Percentiles rank a stretch among this genome's conserved stretches.
phyloP scores from a whole-genome alignment of 108 stramenopile genomes.

The Nitzschia sp. region DNA sequence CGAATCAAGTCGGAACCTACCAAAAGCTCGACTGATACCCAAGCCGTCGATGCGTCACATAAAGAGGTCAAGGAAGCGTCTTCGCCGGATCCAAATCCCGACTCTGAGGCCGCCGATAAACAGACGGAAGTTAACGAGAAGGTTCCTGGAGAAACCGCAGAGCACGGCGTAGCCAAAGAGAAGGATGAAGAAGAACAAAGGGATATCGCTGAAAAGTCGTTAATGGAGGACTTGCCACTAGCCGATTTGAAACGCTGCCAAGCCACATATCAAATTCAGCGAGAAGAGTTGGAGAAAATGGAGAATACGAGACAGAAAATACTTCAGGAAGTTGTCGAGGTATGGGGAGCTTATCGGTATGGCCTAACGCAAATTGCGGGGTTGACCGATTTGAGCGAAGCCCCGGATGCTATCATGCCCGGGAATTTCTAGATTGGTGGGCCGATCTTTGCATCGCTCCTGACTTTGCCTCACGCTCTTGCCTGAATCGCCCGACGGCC shows the following conservation, averaged over 20 bases:
- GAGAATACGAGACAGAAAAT: slow-evolving; percentile 18
- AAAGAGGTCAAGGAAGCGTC: not conserved
- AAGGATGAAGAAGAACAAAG: not conserved
- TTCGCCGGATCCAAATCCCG: not conserved
- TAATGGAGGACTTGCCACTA: not conserved
- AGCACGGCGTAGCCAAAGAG: too few species aligned
- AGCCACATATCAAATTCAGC: not conserved
- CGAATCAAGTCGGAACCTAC: not conserved
- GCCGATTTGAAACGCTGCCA: slow-evolving; percentile 13
- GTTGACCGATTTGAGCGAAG: slow-evolving; percentile 34
- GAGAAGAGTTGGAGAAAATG: slow-evolving; percentile 19
- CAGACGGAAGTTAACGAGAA: too few species aligned
- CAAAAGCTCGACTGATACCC: not conserved
- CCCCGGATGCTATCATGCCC: slow-evolving; percentile 51
- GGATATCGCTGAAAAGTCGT: not conserved
- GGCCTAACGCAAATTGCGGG: slow-evolving; percentile 29
- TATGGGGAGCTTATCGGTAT: slow-evolving; percentile 46
- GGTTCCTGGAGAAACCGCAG: too few species aligned
- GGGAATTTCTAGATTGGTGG: slow-evolving; percentile 35
- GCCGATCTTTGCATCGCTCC: too few species aligned
- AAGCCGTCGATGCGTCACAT: not conserved
- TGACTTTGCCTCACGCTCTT: too few species aligned
- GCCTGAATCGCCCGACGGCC: too few species aligned
- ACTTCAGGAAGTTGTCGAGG: slow-evolving; percentile 23
- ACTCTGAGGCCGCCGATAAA: not conserved